Base-by-base conservation (phyloP, 2,329 filamentous ascomycete genomes). In the Neonectria neomacrospora region DNA sequence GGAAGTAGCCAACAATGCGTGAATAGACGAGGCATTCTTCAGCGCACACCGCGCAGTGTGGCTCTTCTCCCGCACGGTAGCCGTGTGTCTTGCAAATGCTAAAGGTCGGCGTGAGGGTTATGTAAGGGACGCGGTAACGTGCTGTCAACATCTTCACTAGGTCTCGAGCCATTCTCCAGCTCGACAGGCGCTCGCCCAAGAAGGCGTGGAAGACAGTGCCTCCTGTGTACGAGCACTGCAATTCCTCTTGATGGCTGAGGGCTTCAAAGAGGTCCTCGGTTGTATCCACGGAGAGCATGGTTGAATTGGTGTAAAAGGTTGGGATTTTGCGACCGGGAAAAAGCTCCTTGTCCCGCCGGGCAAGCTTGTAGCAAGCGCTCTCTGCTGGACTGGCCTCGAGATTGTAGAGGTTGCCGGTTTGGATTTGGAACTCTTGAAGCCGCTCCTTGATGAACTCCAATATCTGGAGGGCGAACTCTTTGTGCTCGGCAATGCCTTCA, bases 341-440 rank as follows among this genome's bases (percentile, higher is more conserved):
- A 0, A 72, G 59, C 0, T 68, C 58, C 3, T 66, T 72, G 12
- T 72, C 70, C 0, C 57, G 34, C 0, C 57, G 63, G 3, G 70
- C 70, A 16, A 72, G 65, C 10, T 72, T 72, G 42, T 72, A 72
- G 22, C 70, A 72, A 18, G 70, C 71, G 8, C 70, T 72, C 20
- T 72, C 70, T 2, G 70, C 70, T 0, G 70, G 70, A 5, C 61
- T 72, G 0, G 70, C 70, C 26, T 72, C 70, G 0, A 72, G 20
- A 3, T 72, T 72, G 16, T 72, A 72, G 0, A 72, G 53, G 2
- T 72, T 72, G 0, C 70, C 65, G 0, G 70, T 72, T 6, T 72
- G 61, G 0, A 41, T 63, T 16, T 72, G 70, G 7, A 72, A 72
- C 0, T 58, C 63, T 28, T 72, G 70, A 0, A 72, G 68, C 1